Conservation (phyloP, 768 basidiomycete genomes). For the Lactarius deliciosus region DNA sequence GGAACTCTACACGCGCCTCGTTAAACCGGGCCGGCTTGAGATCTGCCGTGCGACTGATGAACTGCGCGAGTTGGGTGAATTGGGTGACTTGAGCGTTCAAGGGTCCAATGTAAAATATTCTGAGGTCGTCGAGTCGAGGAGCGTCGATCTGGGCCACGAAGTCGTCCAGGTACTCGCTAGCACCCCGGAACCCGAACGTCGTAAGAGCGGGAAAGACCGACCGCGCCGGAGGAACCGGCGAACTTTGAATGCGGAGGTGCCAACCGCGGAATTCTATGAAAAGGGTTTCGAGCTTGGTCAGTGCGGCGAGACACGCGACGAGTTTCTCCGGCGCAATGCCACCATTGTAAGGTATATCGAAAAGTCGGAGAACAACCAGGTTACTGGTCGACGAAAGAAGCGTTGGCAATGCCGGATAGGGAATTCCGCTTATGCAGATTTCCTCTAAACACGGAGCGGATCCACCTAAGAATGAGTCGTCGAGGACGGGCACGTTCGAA, state of each 20-base stretch:
- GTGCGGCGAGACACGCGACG: background rate
- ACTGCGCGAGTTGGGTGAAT: background rate
- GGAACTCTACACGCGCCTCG: background rate
- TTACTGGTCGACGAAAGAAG: background rate
- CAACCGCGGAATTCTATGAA: background rate
- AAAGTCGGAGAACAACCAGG: background rate
- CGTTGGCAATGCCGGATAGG: conserved; percentile 1
- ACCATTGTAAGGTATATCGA: background rate
- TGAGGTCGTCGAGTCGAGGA: background rate
- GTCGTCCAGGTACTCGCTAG: conserved; percentile 13
- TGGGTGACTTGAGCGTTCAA: background rate
- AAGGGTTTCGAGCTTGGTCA: background rate
- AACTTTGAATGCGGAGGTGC: background rate
- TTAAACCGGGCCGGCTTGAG: background rate
- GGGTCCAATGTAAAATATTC: background rate
- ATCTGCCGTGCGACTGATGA: background rate
- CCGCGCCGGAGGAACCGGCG: background rate
- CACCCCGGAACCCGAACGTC: background rate
- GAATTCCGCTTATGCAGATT: background rate
- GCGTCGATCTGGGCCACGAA: conserved; percentile 3
- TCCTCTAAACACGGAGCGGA: background rate
- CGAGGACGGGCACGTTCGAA: background rate
- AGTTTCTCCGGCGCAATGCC: conserved; percentile 7
- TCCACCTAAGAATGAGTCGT: background rate
- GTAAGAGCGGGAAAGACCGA: background rate